phyloP scores from a whole-genome alignment of 768 basidiomycete genomes.

The Pleurotus eryngii region DNA sequence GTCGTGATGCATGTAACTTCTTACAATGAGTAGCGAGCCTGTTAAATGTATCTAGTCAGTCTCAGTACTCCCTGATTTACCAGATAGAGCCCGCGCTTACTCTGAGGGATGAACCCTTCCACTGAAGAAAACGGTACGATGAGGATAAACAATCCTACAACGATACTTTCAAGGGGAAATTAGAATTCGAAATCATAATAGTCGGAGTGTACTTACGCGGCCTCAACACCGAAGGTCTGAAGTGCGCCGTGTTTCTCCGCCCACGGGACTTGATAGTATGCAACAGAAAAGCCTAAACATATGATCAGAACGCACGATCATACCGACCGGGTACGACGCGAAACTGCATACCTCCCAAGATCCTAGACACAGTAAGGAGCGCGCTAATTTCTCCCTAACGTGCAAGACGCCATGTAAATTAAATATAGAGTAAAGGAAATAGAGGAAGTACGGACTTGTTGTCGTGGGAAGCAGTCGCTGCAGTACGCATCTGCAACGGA shows the following conservation, averaged over 20 bases:
- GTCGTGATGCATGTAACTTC: too few relatives aligned
- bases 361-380: conserved; percentile 53
- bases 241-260: conserved; percentile 56
- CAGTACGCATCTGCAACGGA: conserved; percentile 31
- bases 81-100: conserved; percentile 26
- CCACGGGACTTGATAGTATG: conserved; percentile 69
- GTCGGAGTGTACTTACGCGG: conserved; percentile 40
- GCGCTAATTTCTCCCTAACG: conserved; percentile 60
- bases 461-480: conserved; percentile 46
- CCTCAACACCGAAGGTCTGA: conserved; percentile 60
- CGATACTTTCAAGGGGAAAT: conserved; percentile 32
- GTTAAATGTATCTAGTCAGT: neutral
- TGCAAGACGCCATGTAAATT: neutral
- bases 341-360: conserved; percentile 38
- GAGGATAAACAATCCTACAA: conserved; percentile 46
- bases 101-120: conserved; percentile 42
- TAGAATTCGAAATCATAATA: neutral
- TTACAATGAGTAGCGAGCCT: conserved; percentile 10
- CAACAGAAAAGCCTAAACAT: conserved; percentile 50
- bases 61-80: neutral
- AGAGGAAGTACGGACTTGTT: conserved; percentile 26
- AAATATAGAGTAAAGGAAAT: neutral
- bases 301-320: neutral
- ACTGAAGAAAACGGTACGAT: conserved; percentile 49
- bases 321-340: neutral